Conservation (phyloP, 495 filamentous ascomycete species). For the Podospora pseudoanserina region DNA sequence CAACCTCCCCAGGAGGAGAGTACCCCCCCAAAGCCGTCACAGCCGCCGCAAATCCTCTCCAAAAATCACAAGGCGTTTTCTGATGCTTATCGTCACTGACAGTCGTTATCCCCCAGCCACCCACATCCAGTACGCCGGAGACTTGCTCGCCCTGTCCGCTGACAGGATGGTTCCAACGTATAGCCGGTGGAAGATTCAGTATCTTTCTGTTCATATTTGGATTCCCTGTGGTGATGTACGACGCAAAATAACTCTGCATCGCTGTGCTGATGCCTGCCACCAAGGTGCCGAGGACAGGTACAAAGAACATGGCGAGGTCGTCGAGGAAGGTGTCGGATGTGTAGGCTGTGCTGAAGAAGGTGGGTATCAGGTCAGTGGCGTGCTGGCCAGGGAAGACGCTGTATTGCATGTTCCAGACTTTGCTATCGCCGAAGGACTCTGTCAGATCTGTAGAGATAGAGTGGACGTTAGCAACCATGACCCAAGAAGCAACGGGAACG, state of each 20-base stretch:
- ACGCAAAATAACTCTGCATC: slow-evolving; percentile 42
- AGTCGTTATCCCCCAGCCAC: slow-evolving; percentile 33
- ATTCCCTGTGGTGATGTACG: slow-evolving; percentile 36
- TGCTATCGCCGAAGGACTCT: slow-evolving; percentile 28
- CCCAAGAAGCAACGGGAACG: background rate
- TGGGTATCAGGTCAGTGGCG: slow-evolving; percentile 34
- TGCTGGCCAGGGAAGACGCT: slow-evolving; percentile 35
- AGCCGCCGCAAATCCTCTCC: slow-evolving; percentile 33
- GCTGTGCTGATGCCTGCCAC: slow-evolving; percentile 34
- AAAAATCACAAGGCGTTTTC: slow-evolving; percentile 37
- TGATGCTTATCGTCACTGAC: slow-evolving; percentile 34
- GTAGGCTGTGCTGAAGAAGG: slow-evolving; percentile 33
- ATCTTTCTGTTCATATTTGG: slow-evolving; percentile 36
- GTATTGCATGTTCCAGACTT: slow-evolving; percentile 39
- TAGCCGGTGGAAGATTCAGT: slow-evolving; percentile 34
- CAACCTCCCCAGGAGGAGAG: slow-evolving; percentile 30
- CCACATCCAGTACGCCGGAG: slow-evolving; percentile 34
- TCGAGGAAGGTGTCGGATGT: slow-evolving; percentile 33
- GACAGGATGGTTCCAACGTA: slow-evolving; percentile 34
- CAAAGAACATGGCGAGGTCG: slow-evolving; percentile 30
- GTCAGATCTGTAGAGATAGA: slow-evolving; percentile 27
- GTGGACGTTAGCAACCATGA: background rate
- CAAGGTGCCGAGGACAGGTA: slow-evolving; percentile 34
- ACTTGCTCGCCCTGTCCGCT: slow-evolving; percentile 22
- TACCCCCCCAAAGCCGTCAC: slow-evolving; percentile 39